Evolutionary conservation across 2,329 filamentous ascomycete species (phyloP), one percentile per base, ranked within the genome.

Genomic region (Aspergillus eucalypticola): DNA sequence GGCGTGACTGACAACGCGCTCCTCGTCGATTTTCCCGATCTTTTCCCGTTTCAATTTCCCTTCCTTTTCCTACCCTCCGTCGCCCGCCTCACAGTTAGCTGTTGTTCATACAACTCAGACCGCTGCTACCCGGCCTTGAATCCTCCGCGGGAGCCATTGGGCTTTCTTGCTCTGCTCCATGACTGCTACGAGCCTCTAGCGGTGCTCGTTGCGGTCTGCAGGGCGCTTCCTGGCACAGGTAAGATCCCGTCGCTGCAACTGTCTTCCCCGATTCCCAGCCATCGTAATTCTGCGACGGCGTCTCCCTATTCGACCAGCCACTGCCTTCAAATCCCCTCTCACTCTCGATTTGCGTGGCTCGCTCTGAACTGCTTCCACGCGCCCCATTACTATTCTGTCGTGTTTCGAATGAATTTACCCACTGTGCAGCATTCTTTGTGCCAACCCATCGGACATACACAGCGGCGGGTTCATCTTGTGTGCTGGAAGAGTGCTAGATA

Each of bases 211-310:
- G 65, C 60, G 66, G 66, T 68, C 66, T 62, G 61, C 61, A 64
- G 56, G 59, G 58, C 60, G 54, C 53, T 50, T 50, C 49, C 52
- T 53, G 46, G 60, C 54, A 58, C 56, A 58, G 60, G 56, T 61
- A 56, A 60, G 57, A 60, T 58, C 42, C 54, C 51, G 58, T 52
- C 42, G 50, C 53, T 60, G 49, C 57, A 52, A 39, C 25, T 32
- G 59, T 61, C 60, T 35, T 35, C 53, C 58, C 59, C 55, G 51
- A 27, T 58, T 58, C 72, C 75, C 75, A 77, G 75, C 75, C 75
- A 75, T 77, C 75, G 60, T 61, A 75, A 72, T 77, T 77, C 71
- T 69, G 61, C 62, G 29, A 53, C 53, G 29, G 41, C 59, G 25
- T 49, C 60, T 60, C 56, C 54, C 57, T 54, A 69, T 69, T 70